Base-by-base conservation (phyloP, 2,329 filamentous ascomycete species). In the Xylariaceae sp. region DNA sequence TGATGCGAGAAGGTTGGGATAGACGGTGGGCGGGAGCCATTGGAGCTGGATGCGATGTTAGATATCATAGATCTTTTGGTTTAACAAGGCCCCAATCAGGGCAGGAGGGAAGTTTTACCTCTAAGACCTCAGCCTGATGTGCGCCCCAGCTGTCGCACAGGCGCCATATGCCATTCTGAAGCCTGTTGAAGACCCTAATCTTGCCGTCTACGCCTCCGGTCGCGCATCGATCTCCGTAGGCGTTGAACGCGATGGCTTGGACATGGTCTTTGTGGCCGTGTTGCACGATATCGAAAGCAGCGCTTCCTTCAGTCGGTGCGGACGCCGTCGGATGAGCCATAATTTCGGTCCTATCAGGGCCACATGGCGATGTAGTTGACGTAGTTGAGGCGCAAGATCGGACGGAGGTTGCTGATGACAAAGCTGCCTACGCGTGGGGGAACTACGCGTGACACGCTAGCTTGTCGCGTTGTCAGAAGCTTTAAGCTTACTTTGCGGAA, bases 191-290 rank as follows among this genome's bases (percentile, higher is more conserved):
- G 42, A 95, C 83, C 55, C 89, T 87, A 51, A 96, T 82, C 57
- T 83, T 86, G 58, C 94, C 90, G 58, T 96, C 90, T 13, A 90
- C 85, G 13, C 87, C 92, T 21, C 87, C 88, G 3, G 88, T 92
- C 26, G 89, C 84, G 67, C 90, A 89, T 47, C 89, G 84, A 50
- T 87, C 89, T 48, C 89, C 90, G 58, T 94, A 94, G 46, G 80
- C 80, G 60, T 95, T 95, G 71, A 93, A 94, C 46, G 86, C 82
- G 40, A 90, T 80, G 35, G 86, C 82, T 44, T 89, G 80, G 32
- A 93, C 83, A 28, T 92, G 71, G 56, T 93, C 84, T 51, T 78
- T 75, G 60, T 89, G 83, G 47, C 80, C 80, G 56, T 87, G 79
- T 40, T 79, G 74, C 50, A 86, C 73, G 47, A 83, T 76, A 38